These are phyloP conservation scores for Lentithecium fluviatile DNA, from an alignment of 495 filamentous ascomycete species.

Conservation along the genomic window DNA sequence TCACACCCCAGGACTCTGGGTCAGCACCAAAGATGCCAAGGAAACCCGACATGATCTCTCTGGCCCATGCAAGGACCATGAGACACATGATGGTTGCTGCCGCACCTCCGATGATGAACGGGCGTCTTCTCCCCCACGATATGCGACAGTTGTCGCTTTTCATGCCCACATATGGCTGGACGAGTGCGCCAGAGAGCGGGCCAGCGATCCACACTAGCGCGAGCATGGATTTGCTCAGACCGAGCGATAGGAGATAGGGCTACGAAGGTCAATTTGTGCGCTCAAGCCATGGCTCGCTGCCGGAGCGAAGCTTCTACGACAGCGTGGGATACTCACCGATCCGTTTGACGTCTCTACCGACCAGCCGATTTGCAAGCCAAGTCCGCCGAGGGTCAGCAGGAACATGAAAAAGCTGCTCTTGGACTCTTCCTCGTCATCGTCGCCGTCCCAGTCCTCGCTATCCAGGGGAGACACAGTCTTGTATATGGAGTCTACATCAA, in stretches of 20 bases:
- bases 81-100: constrained; percentile 69
- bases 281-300: too few species aligned
- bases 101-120: constrained; percentile 80
- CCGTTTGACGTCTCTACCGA: constrained; percentile 86
- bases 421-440: constrained; percentile 54
- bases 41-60: constrained; percentile 70
- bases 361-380: constrained; percentile 91
- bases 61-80: constrained; percentile 77
- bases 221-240: constrained; percentile 88
- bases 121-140: constrained; percentile 79
- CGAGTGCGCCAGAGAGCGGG: constrained; percentile 77
- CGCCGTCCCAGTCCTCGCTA: constrained; percentile 40
- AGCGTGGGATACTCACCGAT: constrained; percentile 53
- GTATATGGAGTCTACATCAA: constrained; percentile 37
- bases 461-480: constrained; percentile 33
- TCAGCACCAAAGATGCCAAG: constrained; percentile 70
- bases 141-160: constrained; percentile 82
- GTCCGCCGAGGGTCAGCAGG: constrained; percentile 77
- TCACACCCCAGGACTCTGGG: constrained; percentile 58
- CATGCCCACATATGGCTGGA: constrained; percentile 93
- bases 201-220: constrained; percentile 94
- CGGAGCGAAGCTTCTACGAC: not conserved
- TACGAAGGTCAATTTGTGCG: constrained; percentile 38
- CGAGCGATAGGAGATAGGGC: constrained; percentile 71
- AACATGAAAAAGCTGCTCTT: constrained; percentile 83